Percentiles rank a stretch among this genome's conserved stretches.
phyloP scores from a whole-genome alignment of 352 stramenopile species.

The Phytophthora pisi region DNA sequence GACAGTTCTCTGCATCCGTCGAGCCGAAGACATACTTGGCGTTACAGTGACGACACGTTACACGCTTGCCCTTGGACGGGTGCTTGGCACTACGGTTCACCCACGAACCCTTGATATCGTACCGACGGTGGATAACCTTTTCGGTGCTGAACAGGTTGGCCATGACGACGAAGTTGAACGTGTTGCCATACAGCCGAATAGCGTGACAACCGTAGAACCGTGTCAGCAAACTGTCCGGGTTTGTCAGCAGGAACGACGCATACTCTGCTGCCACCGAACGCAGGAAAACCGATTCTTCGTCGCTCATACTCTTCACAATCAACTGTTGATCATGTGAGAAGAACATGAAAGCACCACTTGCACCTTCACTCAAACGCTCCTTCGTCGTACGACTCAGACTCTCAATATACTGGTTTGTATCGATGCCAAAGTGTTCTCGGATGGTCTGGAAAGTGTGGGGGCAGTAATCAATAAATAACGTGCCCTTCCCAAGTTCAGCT shows the following conservation, averaged over 20 bases:
- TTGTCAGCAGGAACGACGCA: slow-evolving; percentile 79
- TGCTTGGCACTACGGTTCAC: slow-evolving; percentile 89
- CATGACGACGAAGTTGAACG: slow-evolving; percentile 92
- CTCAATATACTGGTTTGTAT: slow-evolving; percentile 84
- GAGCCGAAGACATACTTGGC: slow-evolving; percentile 88
- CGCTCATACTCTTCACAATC: slow-evolving; percentile 92
- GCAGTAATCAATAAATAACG: slow-evolving; percentile 88
- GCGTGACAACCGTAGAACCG: slow-evolving; percentile 88
- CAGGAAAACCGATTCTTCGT: slow-evolving; percentile 84
- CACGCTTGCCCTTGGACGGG: slow-evolving; percentile 83
- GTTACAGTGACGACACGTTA: slow-evolving; percentile 89
- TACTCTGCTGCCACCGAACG: slow-evolving; percentile 84
- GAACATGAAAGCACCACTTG: slow-evolving; percentile 90
- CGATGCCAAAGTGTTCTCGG: slow-evolving; percentile 83
- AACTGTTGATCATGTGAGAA: slow-evolving; percentile 89
- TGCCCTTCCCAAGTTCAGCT: slow-evolving; percentile 73
- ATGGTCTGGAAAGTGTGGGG: slow-evolving; percentile 89
- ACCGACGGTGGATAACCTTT: slow-evolving; percentile 84
- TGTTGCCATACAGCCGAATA: slow-evolving; percentile 87
- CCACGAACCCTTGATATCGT: slow-evolving; percentile 91
- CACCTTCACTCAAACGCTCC: slow-evolving; percentile 86
- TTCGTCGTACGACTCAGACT: slow-evolving; percentile 86
- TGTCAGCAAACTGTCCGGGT: slow-evolving; percentile 82
- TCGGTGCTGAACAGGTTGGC: slow-evolving; percentile 87
- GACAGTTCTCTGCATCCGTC: slow-evolving; percentile 80